Evolutionary conservation across 768 basidiomycete species (phyloP).

Genomic region (Collybiopsis confluens): DNA sequence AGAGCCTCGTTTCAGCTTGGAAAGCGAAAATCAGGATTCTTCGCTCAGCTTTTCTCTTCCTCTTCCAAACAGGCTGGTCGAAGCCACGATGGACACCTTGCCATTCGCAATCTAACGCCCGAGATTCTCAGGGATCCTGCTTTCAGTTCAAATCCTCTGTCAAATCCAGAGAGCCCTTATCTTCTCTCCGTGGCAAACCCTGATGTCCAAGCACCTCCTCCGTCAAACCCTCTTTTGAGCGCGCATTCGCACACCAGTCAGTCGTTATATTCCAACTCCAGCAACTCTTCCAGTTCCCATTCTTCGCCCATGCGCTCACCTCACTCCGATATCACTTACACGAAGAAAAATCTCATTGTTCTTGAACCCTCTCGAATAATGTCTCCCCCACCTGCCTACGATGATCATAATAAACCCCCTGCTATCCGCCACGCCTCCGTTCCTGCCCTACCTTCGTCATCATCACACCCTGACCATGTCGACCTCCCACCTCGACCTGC

Average conservation of each 20-base stretch:
- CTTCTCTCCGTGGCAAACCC: conserved; percentile 26
- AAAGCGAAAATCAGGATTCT: conserved; percentile 2
- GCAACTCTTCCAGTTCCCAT: neutral
- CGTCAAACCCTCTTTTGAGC: neutral
- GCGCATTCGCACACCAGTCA: neutral
- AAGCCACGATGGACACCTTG: conserved; percentile 5
- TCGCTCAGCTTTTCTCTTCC: conserved; percentile 3
- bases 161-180: conserved; percentile 26
- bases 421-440: neutral
- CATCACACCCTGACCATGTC: neutral
- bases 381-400: conserved; percentile 1
- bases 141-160: conserved; percentile 49
- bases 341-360: conserved; percentile 1
- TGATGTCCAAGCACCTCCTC: neutral
- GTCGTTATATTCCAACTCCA: no score
- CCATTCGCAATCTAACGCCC: conserved; percentile 12
- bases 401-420: neutral
- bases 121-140: conserved; percentile 48
- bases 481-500: conserved; percentile 11
- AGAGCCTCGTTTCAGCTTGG: neutral
- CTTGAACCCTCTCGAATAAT: neutral
- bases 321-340: neutral
- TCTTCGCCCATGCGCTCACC: neutral
- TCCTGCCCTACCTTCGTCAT: conserved; percentile 1
- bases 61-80: neutral